Base-by-base conservation (phyloP, 23 red algal species). In the Gracilariopsis chorda region DNA sequence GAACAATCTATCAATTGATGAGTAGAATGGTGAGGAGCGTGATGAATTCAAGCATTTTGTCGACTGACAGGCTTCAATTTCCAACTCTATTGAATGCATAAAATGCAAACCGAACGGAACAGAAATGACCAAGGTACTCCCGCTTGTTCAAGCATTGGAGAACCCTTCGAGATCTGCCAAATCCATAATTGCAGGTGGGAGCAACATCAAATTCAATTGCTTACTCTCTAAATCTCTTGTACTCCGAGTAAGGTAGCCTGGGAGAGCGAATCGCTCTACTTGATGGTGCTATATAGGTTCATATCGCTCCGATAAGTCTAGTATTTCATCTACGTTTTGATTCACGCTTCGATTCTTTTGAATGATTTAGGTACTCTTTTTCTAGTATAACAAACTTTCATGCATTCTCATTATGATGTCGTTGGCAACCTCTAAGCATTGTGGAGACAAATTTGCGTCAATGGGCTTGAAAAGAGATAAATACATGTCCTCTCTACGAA, bases 381-480 rank as follows among this genome's bases (percentile, higher is more conserved):
- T 59, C 17, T 59, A 57, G 11, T 48, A 19, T 24, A 46, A 59
- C 30, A 59, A 20, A 16, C 75, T 29, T 62, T 89, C 85, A 12
- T 73, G 65, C 48, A 53, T 64, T 77, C 85, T 28, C 33, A 48
- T 53, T 32, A 76, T 28, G 30, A 89, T 77, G 35, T 89, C 85
- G 37, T 78, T 78, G n/a, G 43, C 51, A 27, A 89, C 61, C 47
- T 89, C 85, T 52, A 89, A 17, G 39, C 68, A 77, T 3, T 72
- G 49, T 53, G 85, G 85, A 11, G 69, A 89, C 32, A 89, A 48
- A 29, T 36, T 40, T 1, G 78, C 4, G 23, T 47, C 47, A 58
- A 61, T 58, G 30, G 65, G 46, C 7, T 20, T 48, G 20, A 69
- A 41, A 61, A 89, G 7, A 3, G 44, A 49, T 56, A 77, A 42